These are phyloP conservation scores for Boletellus ananiceps DNA, from an alignment of 768 basidiomycete species.

Conservation along the genomic window DNA sequence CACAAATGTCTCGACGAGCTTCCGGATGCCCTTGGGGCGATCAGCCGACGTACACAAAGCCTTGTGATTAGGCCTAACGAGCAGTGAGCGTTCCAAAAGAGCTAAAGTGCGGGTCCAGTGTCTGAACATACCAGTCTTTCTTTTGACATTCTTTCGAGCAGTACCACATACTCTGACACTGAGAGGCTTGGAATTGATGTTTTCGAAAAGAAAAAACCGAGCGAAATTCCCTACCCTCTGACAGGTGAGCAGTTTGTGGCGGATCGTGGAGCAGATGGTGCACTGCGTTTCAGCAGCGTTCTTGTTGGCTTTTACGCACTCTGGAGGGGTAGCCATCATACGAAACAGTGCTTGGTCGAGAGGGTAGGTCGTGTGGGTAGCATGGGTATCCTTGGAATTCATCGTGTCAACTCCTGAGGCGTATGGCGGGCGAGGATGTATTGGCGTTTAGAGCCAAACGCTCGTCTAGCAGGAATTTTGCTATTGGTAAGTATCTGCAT, in stretches of 20 bases:
- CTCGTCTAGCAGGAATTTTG: too few species aligned
- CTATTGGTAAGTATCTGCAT: too few species aligned
- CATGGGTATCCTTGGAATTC: background rate
- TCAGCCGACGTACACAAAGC: background rate
- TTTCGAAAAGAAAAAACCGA: background rate
- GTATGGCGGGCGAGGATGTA: too few species aligned
- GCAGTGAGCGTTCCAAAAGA: background rate
- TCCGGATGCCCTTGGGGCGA: background rate
- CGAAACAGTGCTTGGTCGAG: background rate
- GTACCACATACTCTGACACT: background rate
- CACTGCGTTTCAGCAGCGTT: background rate
- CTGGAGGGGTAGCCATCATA: background rate
- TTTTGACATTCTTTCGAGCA: background rate
- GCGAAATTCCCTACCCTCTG: background rate
- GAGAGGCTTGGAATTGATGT: background rate
- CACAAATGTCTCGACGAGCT: background rate
- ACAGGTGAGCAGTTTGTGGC: background rate
- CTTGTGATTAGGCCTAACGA: background rate
- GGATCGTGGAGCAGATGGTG: background rate
- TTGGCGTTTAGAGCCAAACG: too few species aligned
- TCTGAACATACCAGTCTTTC: background rate
- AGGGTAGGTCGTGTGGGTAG: background rate
- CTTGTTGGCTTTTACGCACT: background rate
- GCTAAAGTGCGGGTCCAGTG: too few species aligned
- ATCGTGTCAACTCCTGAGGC: background rate